Evolutionary conservation across 1,284 basidiomycete genomes (phyloP).

Genomic region (Marasmius oreades): DNA sequence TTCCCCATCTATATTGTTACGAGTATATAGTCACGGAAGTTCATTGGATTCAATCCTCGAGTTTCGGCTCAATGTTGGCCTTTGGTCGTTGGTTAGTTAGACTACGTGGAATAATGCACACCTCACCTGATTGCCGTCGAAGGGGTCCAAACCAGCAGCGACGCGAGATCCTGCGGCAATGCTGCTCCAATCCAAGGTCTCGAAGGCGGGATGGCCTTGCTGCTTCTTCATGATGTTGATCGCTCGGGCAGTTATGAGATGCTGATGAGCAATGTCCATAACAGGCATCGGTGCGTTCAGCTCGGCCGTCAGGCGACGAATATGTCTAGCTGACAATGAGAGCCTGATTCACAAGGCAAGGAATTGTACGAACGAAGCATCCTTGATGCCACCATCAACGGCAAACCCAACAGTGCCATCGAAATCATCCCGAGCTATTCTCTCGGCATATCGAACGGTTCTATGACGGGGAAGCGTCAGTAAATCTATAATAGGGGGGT

Average conservation of each 20-base stretch:
- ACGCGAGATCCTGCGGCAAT: slow-evolving; percentile 66
- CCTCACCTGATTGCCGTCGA: slow-evolving; percentile 43
- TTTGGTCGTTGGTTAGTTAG: neutral
- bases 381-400: slow-evolving; percentile 88
- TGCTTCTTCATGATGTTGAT: slow-evolving; percentile 48
- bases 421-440: slow-evolving; percentile 72
- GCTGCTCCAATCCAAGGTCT: slow-evolving; percentile 70
- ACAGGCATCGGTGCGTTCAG: slow-evolving; percentile 79
- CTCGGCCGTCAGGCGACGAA: slow-evolving; percentile 56
- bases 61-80: neutral
- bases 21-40: too few relatives aligned
- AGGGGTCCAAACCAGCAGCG: slow-evolving; percentile 63
- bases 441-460: slow-evolving; percentile 58
- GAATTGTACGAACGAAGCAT: slow-evolving; percentile 43
- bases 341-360: neutral
- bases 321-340: slow-evolving; percentile 18
- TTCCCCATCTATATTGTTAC: too few relatives aligned
- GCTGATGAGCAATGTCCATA: slow-evolving; percentile 75
- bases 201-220: slow-evolving; percentile 44
- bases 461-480: slow-evolving; percentile 25
- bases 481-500: slow-evolving; percentile 7
- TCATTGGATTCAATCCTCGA: neutral
- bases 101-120: neutral
- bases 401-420: slow-evolving; percentile 79
- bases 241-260: slow-evolving; percentile 76